phyloP scores from a whole-genome alignment of 2,329 filamentous ascomycete species.

The Penicillium sp. region DNA sequence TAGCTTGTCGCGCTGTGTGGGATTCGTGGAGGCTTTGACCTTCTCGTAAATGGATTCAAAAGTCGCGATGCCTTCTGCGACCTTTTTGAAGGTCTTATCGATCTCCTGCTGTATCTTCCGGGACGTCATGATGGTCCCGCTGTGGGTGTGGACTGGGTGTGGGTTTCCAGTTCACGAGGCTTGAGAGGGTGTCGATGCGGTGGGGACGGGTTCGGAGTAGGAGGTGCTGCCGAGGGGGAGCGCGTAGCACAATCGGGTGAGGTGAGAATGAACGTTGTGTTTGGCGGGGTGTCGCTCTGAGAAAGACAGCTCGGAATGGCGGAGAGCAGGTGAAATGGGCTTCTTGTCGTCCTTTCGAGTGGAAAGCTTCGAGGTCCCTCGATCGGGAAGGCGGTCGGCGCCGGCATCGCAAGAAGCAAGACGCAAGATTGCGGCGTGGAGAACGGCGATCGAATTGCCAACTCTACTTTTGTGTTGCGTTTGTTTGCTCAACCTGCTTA shows the following conservation, averaged over 20 bases:
- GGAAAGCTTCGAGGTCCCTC: slow-evolving; percentile 24
- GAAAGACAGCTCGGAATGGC: slow-evolving; percentile 13
- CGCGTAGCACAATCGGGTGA: slow-evolving; percentile 8
- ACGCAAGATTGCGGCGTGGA: slow-evolving; percentile 8
- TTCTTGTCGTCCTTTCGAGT: slow-evolving; percentile 18
- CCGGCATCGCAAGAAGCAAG: neutral
- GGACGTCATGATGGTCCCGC: slow-evolving; percentile 71
- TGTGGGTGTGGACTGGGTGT: slow-evolving; percentile 23
- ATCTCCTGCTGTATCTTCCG: slow-evolving; percentile 98
- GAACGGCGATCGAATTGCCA: neutral
- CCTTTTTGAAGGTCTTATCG: slow-evolving; percentile 99
- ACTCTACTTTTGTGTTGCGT: too few species aligned
- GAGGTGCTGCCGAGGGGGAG: slow-evolving; percentile 6
- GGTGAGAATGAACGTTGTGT: neutral
- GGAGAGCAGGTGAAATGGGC: slow-evolving; percentile 15
- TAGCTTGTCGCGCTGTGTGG: slow-evolving; percentile 95
- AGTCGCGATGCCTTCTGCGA: slow-evolving; percentile 84
- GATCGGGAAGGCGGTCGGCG: slow-evolving; percentile 23
- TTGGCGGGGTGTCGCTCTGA: slow-evolving; percentile 4
- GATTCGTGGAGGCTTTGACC: slow-evolving; percentile 88
- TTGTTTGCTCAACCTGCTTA: too few species aligned
- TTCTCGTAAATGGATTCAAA: slow-evolving; percentile 98
- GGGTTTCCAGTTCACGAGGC: slow-evolving; percentile 19
- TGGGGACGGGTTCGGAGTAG: slow-evolving; percentile 15
- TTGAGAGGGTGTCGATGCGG: slow-evolving; percentile 16